These are phyloP conservation scores for Stramenopiles sp. DNA, from an alignment of 352 stramenopile species.

Conservation along the genomic window DNA sequence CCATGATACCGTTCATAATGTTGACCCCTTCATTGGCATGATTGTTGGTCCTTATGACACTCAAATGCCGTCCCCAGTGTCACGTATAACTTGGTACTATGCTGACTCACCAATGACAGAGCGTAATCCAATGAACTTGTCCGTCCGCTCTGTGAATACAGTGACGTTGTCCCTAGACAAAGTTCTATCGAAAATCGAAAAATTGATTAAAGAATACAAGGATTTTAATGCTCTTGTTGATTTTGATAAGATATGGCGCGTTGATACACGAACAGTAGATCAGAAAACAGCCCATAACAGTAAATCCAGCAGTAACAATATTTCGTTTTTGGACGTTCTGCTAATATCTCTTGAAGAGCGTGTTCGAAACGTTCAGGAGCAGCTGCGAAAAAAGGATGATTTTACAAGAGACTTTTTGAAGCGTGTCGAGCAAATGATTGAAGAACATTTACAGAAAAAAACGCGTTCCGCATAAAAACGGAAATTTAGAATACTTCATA, in stretches of 20 bases:
- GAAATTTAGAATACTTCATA: too few species aligned
- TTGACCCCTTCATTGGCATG: conserved; percentile 71
- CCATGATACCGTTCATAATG: conserved; percentile 29
- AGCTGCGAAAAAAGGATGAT: neutral
- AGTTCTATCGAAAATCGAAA: neutral
- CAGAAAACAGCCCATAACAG: too few species aligned
- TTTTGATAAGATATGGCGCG: neutral
- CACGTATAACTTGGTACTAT: neutral
- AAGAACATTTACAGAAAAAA: too few species aligned
- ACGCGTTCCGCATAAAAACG: too few species aligned
- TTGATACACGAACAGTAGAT: neutral
- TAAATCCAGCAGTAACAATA: neutral
- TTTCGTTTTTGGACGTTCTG: neutral
- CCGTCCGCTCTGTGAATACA: neutral
- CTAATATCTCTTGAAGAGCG: neutral
- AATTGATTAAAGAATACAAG: neutral
- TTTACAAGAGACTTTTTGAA: neutral
- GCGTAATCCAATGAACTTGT: neutral
- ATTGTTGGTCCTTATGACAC: conserved; percentile 80
- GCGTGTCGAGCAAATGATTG: too few species aligned
- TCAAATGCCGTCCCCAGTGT: neutral
- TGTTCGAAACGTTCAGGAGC: neutral
- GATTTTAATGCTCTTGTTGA: neutral
- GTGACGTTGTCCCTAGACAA: neutral
- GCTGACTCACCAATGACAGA: neutral